Percentiles rank a stretch among this genome's conserved stretches.
These are phyloP conservation scores for Eucalyptus leucophloia DNA, from an alignment of 345 rosid genomes.

Conservation along the genomic window DNA sequence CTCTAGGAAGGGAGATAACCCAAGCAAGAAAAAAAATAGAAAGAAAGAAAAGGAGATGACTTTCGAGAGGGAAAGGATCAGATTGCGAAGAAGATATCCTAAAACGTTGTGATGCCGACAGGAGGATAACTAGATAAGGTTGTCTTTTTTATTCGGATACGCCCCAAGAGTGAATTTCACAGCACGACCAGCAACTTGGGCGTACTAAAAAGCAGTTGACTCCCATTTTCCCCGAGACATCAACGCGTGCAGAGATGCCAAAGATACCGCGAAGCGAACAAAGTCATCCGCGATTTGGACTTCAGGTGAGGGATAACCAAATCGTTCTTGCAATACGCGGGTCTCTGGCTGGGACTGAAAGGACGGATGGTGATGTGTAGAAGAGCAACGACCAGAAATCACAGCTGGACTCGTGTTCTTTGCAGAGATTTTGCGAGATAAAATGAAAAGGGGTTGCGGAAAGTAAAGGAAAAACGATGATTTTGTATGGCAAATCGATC, in stretches of 20 bases:
- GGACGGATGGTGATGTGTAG: not conserved
- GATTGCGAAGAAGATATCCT: not conserved
- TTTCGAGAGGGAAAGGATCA: not conserved
- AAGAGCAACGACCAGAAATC: not conserved
- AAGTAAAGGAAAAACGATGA: not conserved
- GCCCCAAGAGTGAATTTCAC: not conserved
- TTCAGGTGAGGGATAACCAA: not conserved
- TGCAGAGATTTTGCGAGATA: not conserved
- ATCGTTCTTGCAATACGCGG: not conserved
- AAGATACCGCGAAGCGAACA: not conserved
- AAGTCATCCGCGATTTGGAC: not conserved
- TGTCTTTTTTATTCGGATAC: not conserved
- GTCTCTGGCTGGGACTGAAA: not conserved
- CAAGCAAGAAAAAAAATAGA: not conserved
- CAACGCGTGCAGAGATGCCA: not conserved
- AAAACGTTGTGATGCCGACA: slow-evolving; percentile 2
- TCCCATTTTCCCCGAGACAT: not conserved
- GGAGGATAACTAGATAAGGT: slow-evolving; percentile 29
- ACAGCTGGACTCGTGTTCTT: not conserved
- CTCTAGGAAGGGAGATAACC: not conserved
- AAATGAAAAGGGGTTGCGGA: not conserved
- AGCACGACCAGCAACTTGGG: not conserved
- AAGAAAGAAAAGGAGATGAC: not conserved
- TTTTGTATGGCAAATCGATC: not conserved
- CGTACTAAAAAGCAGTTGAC: not conserved